Evolutionary conservation across 176 grass and related monocot species (phyloP).

Genomic region (Canna indica): DNA sequence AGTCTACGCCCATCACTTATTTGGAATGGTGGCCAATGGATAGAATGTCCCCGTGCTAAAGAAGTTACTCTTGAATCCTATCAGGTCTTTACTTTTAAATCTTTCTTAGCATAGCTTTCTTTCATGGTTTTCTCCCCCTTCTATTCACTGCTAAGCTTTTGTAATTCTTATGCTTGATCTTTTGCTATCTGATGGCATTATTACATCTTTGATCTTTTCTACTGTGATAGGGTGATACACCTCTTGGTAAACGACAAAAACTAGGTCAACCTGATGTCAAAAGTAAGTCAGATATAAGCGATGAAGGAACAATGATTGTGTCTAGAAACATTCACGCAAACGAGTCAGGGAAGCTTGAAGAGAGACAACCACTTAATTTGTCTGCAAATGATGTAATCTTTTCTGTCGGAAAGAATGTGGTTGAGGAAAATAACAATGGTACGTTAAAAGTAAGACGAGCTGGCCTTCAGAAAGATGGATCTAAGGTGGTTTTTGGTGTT

Average conservation of each 20-base stretch:
- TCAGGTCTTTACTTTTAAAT: slow-evolving; percentile 38
- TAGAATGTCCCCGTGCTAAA: slow-evolving; percentile 39
- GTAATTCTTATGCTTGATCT: slow-evolving; percentile 16
- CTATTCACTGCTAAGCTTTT: slow-evolving; percentile 7
- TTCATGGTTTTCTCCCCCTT: slow-evolving; percentile 18
- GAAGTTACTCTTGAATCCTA: slow-evolving; percentile 35
- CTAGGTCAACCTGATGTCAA: slow-evolving; percentile 28
- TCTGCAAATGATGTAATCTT: slow-evolving; percentile 62
- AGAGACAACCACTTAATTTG: slow-evolving; percentile 35
- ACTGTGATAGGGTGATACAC: slow-evolving; percentile 60
- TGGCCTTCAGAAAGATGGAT: slow-evolving; percentile 86
- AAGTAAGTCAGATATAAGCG: slow-evolving; percentile 21
- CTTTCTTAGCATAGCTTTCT: background rate
- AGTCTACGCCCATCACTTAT: slow-evolving; percentile 66
- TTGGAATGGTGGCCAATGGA: slow-evolving; percentile 89
- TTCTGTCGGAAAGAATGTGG: slow-evolving; percentile 49
- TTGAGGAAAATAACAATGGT: slow-evolving; percentile 36
- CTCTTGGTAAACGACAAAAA: slow-evolving; percentile 75
- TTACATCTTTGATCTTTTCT: slow-evolving; percentile 1
- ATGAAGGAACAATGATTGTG: slow-evolving; percentile 16
- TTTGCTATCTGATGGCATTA: background rate
- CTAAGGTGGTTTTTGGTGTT: slow-evolving; percentile 82
- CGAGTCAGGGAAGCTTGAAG: slow-evolving; percentile 31
- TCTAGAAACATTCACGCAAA: slow-evolving; percentile 24
- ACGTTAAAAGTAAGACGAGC: slow-evolving; percentile 39